A percentile compares a stretch with the other conserved stretches of the same genome.
Conservation (phyloP, 148 eudicot genomes). For the Silene uniflora region DNA sequence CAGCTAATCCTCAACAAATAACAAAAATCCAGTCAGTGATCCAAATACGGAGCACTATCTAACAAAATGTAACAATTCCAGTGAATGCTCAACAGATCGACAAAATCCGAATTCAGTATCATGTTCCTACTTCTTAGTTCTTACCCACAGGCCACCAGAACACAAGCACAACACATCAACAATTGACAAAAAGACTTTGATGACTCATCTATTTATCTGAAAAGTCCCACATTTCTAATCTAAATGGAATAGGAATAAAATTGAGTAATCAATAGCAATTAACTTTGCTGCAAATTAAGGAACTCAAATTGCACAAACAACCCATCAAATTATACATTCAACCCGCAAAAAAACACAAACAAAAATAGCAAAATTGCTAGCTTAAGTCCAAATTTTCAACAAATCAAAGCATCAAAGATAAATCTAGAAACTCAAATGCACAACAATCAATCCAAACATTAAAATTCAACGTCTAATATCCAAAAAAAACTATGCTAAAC, state of each 20-base stretch:
- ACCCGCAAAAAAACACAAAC: not conserved
- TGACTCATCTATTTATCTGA: not conserved
- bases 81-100: not conserved
- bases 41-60: not conserved
- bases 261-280: not conserved
- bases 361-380: not conserved
- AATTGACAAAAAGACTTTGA: not conserved
- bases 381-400: too few relatives aligned
- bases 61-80: not conserved
- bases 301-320: slow-evolving; percentile 1
- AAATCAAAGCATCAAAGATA: not conserved
- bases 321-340: not conserved
- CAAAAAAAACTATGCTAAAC: not conserved
- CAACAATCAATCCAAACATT: too few relatives aligned
- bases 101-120: not conserved
- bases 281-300: not conserved
- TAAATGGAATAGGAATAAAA: not conserved
- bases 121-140: not conserved
- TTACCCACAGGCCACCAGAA: too few relatives aligned
- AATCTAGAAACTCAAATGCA: not conserved
- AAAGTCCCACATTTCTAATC: not conserved
- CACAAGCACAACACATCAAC: not conserved
- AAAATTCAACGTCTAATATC: too few relatives aligned
- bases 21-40: slow-evolving; percentile 4
- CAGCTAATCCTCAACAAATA: slow-evolving; percentile 11